Evolutionary conservation across 352 stramenopile genomes (phyloP).

Genomic region (Globisporangium okanoganense): DNA sequence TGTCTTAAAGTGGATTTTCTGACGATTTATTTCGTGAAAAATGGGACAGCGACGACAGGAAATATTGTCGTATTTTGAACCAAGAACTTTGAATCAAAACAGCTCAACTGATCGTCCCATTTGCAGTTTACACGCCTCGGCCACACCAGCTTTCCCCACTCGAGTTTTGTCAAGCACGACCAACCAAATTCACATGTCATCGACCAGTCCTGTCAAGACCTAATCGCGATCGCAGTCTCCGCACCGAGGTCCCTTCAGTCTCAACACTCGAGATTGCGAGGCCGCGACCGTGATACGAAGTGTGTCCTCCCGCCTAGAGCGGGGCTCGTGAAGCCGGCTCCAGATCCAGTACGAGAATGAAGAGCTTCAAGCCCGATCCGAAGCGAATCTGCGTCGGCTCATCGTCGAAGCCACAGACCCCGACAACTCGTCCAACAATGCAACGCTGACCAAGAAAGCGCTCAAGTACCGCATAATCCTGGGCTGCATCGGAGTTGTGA

Average conservation of each 20-base stretch:
- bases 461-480: slow-evolving; percentile 18
- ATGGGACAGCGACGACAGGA: not conserved
- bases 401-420: not conserved
- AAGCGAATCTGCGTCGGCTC: not conserved
- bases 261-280: not conserved
- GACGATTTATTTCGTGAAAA: no score
- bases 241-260: not conserved
- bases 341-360: not conserved
- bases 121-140: not conserved
- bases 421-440: slow-evolving; percentile 2
- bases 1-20: no score
- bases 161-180: not conserved
- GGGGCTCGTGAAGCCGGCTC: not conserved
- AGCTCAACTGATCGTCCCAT: not conserved
- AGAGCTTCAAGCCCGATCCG: not conserved
- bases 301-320: not conserved
- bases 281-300: not conserved
- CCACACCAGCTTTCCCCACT: not conserved
- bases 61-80: not conserved
- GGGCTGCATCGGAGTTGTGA: slow-evolving; percentile 1
- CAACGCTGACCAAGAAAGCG: slow-evolving; percentile 4
- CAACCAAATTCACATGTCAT: not conserved
- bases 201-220: not conserved
- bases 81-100: not conserved
- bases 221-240: not conserved